Evolutionary conservation across 805 yeast genomes (phyloP).

Genomic region (Candida pseudofarinosa): DNA sequence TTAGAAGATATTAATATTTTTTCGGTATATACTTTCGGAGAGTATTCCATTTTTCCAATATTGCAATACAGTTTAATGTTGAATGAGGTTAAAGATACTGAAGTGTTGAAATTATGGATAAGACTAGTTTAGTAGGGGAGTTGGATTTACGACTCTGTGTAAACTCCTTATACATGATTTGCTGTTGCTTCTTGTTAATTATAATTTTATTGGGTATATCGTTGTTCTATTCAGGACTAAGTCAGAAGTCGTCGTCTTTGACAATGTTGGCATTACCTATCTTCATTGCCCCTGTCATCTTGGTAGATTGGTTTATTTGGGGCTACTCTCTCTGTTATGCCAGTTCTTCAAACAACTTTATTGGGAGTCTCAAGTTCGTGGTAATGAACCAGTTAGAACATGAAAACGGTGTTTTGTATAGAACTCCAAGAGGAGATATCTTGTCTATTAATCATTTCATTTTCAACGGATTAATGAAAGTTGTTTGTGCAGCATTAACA

Average conservation of each 20-base stretch:
- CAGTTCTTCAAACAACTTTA: constrained; percentile 28
- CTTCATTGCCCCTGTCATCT: constrained; percentile 25
- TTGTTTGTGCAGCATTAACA: constrained; percentile 36
- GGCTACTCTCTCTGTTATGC: constrained; percentile 41
- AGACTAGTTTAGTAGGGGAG: not conserved
- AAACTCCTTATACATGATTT: constrained; percentile 32
- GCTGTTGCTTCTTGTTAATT: constrained; percentile 30
- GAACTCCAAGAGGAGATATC: constrained; percentile 38
- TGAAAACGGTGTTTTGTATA: constrained; percentile 14
- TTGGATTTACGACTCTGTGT: constrained; percentile 8
- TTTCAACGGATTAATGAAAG: constrained; percentile 37
- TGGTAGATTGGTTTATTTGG: constrained; percentile 44
- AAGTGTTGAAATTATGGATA: not conserved
- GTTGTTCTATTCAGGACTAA: constrained; percentile 40
- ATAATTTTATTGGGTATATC: constrained; percentile 32
- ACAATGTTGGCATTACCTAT: constrained; percentile 37
- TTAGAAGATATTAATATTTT: too few relatives aligned
- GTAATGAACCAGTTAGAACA: constrained; percentile 26
- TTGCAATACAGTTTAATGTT: too few relatives aligned
- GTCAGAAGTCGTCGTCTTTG: constrained; percentile 39
- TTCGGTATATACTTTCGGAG: too few relatives aligned
- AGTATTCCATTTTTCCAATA: too few relatives aligned
- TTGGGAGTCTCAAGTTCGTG: constrained; percentile 29
- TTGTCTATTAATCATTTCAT: constrained; percentile 33
- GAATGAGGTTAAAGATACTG: not conserved